Evolutionary conservation across 106 monocot genomes (phyloP).

Genomic region (Dendrobium catenatum): DNA sequence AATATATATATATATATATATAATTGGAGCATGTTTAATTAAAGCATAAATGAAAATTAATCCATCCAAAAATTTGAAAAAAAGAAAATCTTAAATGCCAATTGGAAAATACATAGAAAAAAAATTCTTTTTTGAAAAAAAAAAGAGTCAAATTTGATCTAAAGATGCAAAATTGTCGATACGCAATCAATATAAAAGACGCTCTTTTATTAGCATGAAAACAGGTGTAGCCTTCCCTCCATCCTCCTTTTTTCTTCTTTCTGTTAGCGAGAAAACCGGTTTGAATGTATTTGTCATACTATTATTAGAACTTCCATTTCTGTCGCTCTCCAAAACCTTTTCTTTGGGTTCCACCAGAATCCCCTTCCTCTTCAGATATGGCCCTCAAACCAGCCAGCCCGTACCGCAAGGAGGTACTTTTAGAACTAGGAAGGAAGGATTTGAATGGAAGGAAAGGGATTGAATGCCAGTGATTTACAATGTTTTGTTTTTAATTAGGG

Average conservation of each 20-base stretch:
- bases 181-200: neutral
- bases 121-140: no score
- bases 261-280: neutral
- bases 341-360: neutral
- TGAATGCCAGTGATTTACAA: neutral
- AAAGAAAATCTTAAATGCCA: no score
- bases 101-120: no score
- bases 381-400: neutral
- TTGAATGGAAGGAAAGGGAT: neutral
- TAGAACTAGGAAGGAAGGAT: neutral
- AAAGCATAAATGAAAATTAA: no score
- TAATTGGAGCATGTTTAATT: no score
- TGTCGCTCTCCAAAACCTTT: neutral
- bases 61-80: no score
- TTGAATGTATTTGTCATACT: neutral
- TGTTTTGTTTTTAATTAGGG: neutral
- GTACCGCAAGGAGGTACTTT: slow-evolving; percentile 9
- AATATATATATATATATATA: no score
- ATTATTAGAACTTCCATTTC: neutral
- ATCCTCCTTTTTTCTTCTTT: neutral
- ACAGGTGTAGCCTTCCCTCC: neutral
- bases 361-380: neutral
- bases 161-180: no score
- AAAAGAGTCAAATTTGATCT: no score
- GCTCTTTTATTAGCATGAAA: slow-evolving; percentile 2